These are phyloP conservation scores for Rhizopogon vesiculosus DNA, from an alignment of 768 basidiomycete species.

Conservation along the genomic window DNA sequence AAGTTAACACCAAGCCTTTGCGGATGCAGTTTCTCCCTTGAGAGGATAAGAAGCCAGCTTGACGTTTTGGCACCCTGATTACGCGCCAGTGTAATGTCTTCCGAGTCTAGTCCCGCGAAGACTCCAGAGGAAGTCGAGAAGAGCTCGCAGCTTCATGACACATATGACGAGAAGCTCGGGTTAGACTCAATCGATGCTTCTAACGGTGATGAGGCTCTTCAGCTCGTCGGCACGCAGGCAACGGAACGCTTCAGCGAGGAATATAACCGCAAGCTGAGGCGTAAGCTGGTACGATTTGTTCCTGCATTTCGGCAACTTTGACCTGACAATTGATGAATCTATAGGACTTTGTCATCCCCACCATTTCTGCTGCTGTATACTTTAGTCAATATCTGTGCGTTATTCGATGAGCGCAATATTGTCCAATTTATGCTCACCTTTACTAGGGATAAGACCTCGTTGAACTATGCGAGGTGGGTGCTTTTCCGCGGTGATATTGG, in stretches of 20 bases:
- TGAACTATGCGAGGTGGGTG: constrained; percentile 63
- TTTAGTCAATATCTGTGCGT: constrained; percentile 63
- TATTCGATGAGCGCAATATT: neutral
- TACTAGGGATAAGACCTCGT: constrained; percentile 59
- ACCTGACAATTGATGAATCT: neutral
- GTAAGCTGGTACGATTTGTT: constrained; percentile 44
- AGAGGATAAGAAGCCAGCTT: constrained; percentile 8
- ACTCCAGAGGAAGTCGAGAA: constrained; percentile 12
- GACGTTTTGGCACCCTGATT: neutral
- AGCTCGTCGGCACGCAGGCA: constrained; percentile 51
- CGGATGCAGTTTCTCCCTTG: constrained; percentile 3
- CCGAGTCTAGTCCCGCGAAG: constrained; percentile 7
- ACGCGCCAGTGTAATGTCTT: constrained; percentile 13
- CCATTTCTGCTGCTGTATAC: constrained; percentile 59
- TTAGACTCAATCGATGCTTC: constrained; percentile 28
- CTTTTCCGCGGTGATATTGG: neutral
- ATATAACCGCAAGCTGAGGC: constrained; percentile 49
- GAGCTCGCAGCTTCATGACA: constrained; percentile 5
- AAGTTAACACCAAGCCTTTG: neutral
- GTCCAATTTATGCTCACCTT: constrained; percentile 2
- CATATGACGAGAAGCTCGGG: constrained; percentile 29
- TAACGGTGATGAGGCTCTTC: constrained; percentile 57
- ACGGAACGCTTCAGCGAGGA: constrained; percentile 53
- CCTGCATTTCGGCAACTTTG: neutral
- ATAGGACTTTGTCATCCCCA: constrained; percentile 49